phyloP scores from a whole-genome alignment of 2,329 filamentous ascomycete species.

The Sphaerostilbella broomeana region DNA sequence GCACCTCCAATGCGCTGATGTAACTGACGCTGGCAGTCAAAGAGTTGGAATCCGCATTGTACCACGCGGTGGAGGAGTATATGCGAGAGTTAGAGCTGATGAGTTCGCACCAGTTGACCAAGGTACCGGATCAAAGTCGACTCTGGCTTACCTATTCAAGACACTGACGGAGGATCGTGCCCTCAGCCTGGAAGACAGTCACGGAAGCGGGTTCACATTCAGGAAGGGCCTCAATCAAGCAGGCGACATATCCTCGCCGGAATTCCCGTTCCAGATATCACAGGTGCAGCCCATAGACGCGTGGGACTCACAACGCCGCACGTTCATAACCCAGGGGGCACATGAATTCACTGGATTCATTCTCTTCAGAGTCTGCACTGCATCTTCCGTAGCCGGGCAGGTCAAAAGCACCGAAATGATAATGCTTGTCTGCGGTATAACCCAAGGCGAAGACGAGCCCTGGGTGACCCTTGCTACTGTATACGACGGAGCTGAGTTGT shows the following conservation, averaged over 20 bases:
- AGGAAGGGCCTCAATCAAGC: slow-evolving; percentile 8
- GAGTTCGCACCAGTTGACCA: slow-evolving; percentile 1
- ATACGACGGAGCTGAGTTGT: slow-evolving; percentile 1
- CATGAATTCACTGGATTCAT: slow-evolving; percentile 5
- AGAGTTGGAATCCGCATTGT: slow-evolving; percentile 10
- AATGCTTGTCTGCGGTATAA: slow-evolving; percentile 1
- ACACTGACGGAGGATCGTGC: background rate
- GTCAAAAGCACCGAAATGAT: background rate
- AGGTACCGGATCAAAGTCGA: background rate
- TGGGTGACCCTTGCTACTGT: slow-evolving; percentile 1
- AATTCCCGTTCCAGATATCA: slow-evolving; percentile 8
- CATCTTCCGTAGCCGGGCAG: no score
- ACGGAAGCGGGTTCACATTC: slow-evolving; percentile 10
- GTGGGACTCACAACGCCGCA: slow-evolving; percentile 9
- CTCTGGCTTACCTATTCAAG: slow-evolving; percentile 5
- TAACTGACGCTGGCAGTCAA: background rate
- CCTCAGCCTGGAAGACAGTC: slow-evolving; percentile 5
- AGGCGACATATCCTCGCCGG: background rate
- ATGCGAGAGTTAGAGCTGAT: slow-evolving; percentile 5
- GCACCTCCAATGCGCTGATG: slow-evolving; percentile 5
- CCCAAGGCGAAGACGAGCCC: slow-evolving; percentile 1
- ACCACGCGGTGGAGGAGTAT: slow-evolving; percentile 7
- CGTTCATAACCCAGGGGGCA: slow-evolving; percentile 9
- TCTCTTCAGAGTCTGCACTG: background rate
- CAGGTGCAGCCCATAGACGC: slow-evolving; percentile 3